Conservation (phyloP, 257 asterid species). For the Gynochthodes officinalis region DNA sequence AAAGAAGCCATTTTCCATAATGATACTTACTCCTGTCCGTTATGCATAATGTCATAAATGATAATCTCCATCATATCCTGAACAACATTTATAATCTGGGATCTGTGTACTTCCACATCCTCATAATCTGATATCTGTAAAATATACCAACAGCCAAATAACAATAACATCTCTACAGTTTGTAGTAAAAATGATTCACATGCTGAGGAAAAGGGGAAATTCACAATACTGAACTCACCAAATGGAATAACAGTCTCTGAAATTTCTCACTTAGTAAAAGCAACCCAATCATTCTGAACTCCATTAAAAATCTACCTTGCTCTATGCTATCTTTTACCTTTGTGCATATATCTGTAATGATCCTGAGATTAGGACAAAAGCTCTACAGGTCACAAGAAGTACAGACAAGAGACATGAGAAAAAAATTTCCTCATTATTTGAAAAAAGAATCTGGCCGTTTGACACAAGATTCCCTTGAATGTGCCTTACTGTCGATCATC, state of each 20-base stretch:
- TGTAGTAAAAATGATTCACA: constrained; percentile 6
- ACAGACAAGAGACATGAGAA: constrained; percentile 13
- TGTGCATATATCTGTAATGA: constrained; percentile 54
- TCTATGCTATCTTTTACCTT: constrained; percentile 65
- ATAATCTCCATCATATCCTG: constrained; percentile 93
- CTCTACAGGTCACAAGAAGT: constrained; percentile 13
- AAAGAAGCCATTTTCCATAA: constrained; percentile 6
- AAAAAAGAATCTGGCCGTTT: background rate
- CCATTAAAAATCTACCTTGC: constrained; percentile 45
- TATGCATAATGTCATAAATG: constrained; percentile 77
- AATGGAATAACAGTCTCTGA: constrained; percentile 62
- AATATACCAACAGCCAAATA: background rate
- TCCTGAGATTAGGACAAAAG: constrained; percentile 42
- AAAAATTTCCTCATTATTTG: background rate
- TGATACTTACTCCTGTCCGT: constrained; percentile 63
- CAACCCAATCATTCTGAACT: constrained; percentile 73
- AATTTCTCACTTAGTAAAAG: constrained; percentile 67
- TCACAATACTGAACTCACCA: constrained; percentile 43
- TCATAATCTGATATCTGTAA: constrained; percentile 54
- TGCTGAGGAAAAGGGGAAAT: constrained; percentile 16
- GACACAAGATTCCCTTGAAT: constrained; percentile 14
- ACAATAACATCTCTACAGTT: constrained; percentile 8
- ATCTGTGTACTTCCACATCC: constrained; percentile 41
- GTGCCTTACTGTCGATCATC: constrained; percentile 66
- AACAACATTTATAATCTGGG: constrained; percentile 72